These are phyloP conservation scores for Micractinium conductrix DNA, from an alignment of 139 green algal genomes.

Conservation along the genomic window DNA sequence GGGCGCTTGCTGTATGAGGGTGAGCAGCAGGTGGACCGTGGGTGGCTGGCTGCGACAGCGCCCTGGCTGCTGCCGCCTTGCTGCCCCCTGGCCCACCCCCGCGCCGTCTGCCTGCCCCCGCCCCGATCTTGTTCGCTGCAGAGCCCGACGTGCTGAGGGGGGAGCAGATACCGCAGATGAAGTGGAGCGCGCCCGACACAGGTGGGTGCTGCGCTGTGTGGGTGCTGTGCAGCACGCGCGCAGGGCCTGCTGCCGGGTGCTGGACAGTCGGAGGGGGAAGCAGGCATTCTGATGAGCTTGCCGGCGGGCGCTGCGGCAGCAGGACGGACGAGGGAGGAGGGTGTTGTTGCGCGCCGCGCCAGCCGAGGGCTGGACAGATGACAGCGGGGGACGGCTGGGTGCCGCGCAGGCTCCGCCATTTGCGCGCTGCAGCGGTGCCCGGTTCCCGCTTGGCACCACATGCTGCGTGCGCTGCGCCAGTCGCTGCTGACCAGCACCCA, in stretches of 20 bases:
- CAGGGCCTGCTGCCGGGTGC: too few species aligned
- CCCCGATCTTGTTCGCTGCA: slow-evolving; percentile 2
- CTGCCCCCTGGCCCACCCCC: neutral
- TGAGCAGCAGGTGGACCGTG: neutral
- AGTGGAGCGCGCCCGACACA: slow-evolving; percentile 88
- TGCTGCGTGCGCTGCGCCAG: too few species aligned
- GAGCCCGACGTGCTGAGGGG: slow-evolving; percentile 60
- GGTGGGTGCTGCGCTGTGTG: neutral
- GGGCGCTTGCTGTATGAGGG: neutral
- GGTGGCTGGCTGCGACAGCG: slow-evolving; percentile 28
- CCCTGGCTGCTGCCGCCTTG: slow-evolving; percentile 52
- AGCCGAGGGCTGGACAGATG: too few species aligned
- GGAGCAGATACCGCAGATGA: slow-evolving; percentile 71
- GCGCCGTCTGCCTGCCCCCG: too few species aligned
- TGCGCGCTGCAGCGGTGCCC: neutral
- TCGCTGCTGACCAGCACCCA: neutral
- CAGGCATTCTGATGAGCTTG: too few species aligned
- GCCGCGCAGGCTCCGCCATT: too few species aligned
- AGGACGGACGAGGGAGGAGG: too few species aligned
- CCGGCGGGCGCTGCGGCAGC: too few species aligned
- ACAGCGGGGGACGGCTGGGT: too few species aligned
- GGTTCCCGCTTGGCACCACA: neutral
- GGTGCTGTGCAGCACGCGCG: too few species aligned
- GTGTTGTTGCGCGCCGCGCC: too few species aligned
- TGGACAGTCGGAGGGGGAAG: too few species aligned